Percentiles rank a stretch among this genome's conserved stretches.
phyloP scores from a whole-genome alignment of 2,329 filamentous ascomycete genomes.

The Leptographium lundbergii region DNA sequence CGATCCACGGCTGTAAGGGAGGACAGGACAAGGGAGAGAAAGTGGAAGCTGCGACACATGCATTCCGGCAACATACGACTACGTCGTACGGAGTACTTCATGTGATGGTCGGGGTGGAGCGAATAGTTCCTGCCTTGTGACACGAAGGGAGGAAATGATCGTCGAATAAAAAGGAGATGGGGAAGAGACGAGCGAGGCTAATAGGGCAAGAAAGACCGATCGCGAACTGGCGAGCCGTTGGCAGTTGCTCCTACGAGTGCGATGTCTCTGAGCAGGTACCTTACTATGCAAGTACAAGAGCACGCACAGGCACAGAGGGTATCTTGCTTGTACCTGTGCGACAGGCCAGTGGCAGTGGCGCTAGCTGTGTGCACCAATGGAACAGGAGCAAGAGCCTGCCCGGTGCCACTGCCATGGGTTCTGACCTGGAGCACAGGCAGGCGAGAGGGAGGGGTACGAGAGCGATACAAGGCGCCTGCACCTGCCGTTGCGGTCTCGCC shows the following conservation, averaged over 20 bases:
- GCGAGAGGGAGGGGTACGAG: background rate
- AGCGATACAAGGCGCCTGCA: background rate
- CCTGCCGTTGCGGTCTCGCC: background rate
- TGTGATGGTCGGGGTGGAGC: background rate
- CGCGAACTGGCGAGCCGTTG: background rate
- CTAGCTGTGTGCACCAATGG: slow-evolving; percentile 3
- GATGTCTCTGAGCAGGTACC: background rate
- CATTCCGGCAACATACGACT: background rate
- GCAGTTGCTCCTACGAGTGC: too few relatives aligned
- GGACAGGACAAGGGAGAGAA: background rate
- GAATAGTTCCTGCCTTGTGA: background rate
- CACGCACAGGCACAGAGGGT: background rate
- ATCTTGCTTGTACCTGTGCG: background rate
- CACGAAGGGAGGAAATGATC: background rate
- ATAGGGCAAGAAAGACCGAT: background rate
- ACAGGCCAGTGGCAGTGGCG: background rate
- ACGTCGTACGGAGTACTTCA: too few relatives aligned
- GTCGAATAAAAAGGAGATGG: background rate
- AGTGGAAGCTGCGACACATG: background rate
- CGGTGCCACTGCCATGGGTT: slow-evolving; percentile 12
- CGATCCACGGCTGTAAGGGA: background rate
- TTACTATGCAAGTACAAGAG: background rate
- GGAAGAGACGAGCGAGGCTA: background rate
- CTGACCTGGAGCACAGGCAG: background rate
- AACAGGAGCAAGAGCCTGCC: slow-evolving; percentile 1